Percentiles rank a stretch among this genome's conserved stretches.
Conservation (phyloP, 257 asterid species). For the Nicotiana obtusifolia region DNA sequence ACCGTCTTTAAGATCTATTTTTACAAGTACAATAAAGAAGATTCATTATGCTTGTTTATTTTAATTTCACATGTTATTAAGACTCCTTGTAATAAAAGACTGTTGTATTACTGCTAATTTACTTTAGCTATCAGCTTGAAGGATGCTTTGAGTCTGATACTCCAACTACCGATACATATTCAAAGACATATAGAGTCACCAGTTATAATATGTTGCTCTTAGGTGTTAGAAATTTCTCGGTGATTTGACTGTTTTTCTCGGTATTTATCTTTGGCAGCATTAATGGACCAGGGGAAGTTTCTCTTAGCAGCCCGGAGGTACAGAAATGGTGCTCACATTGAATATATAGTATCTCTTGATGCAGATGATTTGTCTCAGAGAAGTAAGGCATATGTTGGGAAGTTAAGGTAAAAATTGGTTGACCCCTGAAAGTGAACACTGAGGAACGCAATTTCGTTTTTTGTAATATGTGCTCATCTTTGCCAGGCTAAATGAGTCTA, state of each 20-base stretch:
- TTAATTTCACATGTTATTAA: not conserved
- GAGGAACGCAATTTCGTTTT: not conserved
- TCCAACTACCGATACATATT: not conserved
- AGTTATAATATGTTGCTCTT: not conserved
- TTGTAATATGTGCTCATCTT: not conserved
- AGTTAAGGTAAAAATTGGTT: conserved; percentile 56
- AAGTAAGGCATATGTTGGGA: conserved; percentile 91
- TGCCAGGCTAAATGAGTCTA: not conserved
- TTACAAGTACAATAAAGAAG: not conserved
- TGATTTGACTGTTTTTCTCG: not conserved
- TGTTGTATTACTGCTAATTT: not conserved
- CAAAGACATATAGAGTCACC: not conserved
- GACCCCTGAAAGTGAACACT: not conserved
- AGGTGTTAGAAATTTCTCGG: not conserved
- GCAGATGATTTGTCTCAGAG: conserved; percentile 80
- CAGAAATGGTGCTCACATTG: conserved; percentile 75
- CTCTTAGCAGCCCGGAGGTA: conserved; percentile 83
- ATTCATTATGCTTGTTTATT: not conserved
- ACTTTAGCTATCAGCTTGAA: not conserved
- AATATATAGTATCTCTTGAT: conserved; percentile 78
- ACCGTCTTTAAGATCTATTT: not conserved
- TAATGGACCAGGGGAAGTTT: conserved; percentile 78
- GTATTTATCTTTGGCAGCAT: conserved; percentile 41
- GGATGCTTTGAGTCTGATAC: not conserved
- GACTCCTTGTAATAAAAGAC: not conserved